phyloP scores from a whole-genome alignment of 1,284 basidiomycete genomes.

The Moniliophthora roreri region DNA sequence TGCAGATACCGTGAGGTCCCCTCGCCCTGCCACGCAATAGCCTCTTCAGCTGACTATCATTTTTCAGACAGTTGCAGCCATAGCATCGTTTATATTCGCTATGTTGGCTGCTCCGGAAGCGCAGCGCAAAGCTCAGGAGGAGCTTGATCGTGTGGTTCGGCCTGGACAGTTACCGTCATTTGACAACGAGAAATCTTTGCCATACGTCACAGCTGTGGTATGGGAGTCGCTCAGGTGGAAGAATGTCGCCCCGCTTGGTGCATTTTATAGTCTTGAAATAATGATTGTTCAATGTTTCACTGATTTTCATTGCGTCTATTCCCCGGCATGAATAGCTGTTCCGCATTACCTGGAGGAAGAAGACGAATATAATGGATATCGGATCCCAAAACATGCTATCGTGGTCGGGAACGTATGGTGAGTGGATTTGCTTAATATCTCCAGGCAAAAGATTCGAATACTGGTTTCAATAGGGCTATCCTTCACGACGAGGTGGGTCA shows the following conservation, averaged over 20 bases:
- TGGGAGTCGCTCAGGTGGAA: neutral
- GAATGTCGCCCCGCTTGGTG: constrained; percentile 10
- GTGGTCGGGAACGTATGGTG: constrained; percentile 10
- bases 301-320: too few species aligned
- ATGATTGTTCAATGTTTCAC: neutral
- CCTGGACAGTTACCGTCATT: constrained; percentile 4
- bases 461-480: constrained; percentile 8
- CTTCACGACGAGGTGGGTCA: constrained; percentile 8
- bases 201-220: constrained; percentile 5
- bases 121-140: constrained; percentile 10
- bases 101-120: constrained; percentile 7
- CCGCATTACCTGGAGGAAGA: constrained; percentile 6
- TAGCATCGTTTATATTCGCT: neutral
- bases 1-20: neutral
- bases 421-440: neutral
- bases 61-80: neutral
- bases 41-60: too few species aligned
- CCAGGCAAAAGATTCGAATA: neutral
- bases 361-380: constrained; percentile 13
- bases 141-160: constrained; percentile 9
- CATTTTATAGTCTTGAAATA: neutral
- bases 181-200: constrained; percentile 1
- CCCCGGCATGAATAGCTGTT: too few species aligned
- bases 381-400: constrained; percentile 6
- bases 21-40: too few species aligned